Evolutionary conservation across 2,329 filamentous ascomycete genomes (phyloP).

Genomic region (Trichophyton equinum): DNA sequence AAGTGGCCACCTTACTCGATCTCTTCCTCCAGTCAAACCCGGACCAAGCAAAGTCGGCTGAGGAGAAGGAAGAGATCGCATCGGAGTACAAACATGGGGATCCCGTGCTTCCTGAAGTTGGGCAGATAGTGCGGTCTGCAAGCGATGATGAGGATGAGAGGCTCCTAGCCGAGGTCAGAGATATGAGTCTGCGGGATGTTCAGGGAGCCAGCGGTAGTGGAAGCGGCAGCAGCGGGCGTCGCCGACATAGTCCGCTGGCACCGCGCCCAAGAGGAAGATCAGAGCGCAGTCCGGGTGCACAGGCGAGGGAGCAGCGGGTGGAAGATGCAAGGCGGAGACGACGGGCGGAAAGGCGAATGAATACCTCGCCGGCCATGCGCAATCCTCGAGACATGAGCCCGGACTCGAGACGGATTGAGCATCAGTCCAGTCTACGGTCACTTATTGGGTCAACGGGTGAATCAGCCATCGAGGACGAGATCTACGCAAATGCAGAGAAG

Average conservation of each 20-base stretch:
- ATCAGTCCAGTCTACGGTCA: conserved; percentile 78
- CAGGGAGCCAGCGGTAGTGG: conserved; percentile 1
- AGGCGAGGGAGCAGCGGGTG: conserved; percentile 27
- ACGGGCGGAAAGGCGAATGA: conserved; percentile 18
- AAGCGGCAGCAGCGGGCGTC: conserved; percentile 13
- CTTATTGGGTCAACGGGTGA: conserved; percentile 71
- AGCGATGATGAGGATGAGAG: conserved; percentile 49
- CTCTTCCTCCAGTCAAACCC: conserved; percentile 77
- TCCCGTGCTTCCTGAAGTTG: conserved; percentile 53
- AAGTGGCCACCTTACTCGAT: conserved; percentile 76
- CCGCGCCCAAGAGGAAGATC: conserved; percentile 19
- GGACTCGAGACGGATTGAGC: conserved; percentile 55
- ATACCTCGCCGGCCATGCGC: conserved; percentile 12
- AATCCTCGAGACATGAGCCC: conserved; percentile 17
- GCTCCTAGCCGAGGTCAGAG: conserved; percentile 57
- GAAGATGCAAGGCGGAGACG: conserved; percentile 24
- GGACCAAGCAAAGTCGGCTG: conserved; percentile 52
- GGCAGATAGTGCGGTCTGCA: conserved; percentile 8
- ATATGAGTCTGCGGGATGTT: conserved; percentile 52
- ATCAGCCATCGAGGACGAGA: conserved; percentile 69
- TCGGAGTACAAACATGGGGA: conserved; percentile 71
- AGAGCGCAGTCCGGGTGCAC: conserved; percentile 28
- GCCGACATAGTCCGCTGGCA: conserved; percentile 14
- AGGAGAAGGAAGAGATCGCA: conserved; percentile 65
- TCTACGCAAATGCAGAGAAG: conserved; percentile 73